phyloP scores from a whole-genome alignment of 305 asterid species.

The Petunia hybrid region DNA sequence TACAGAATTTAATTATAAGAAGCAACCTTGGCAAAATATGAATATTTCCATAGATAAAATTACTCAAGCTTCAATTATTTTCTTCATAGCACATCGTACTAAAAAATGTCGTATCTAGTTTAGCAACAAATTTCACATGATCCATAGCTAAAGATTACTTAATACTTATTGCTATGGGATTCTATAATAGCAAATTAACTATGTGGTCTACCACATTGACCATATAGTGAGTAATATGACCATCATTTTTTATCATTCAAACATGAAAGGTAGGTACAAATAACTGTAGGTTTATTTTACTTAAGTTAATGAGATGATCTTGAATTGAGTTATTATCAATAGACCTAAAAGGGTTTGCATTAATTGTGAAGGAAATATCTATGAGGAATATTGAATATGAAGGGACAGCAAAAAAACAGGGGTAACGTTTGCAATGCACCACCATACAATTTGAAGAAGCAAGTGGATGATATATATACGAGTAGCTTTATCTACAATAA shows the following conservation, averaged over 20 bases:
- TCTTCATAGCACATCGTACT: background rate
- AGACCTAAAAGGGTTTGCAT: background rate
- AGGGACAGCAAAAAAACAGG: constrained; percentile 14
- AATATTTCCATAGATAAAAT: background rate
- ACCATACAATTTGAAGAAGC: constrained; percentile 18
- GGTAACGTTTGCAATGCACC: constrained; percentile 14
- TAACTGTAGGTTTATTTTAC: background rate
- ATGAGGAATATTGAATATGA: constrained; percentile 23
- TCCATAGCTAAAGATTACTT: background rate
- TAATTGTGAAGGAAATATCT: background rate
- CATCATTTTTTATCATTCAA: background rate
- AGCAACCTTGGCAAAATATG: too few relatives aligned
- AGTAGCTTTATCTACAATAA: background rate
- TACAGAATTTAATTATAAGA: too few relatives aligned
- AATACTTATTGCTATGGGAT: background rate
- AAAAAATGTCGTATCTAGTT: background rate
- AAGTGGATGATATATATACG: background rate
- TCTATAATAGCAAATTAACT: too few relatives aligned
- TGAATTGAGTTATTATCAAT: background rate
- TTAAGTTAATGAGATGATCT: background rate
- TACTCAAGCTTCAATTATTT: background rate
- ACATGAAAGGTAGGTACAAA: background rate
- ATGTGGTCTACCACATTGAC: background rate
- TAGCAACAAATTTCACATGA: background rate
- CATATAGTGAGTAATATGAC: background rate